phyloP scores from a whole-genome alignment of 345 rosid genomes.

The rapeseed (Brassica napus) region DNA sequence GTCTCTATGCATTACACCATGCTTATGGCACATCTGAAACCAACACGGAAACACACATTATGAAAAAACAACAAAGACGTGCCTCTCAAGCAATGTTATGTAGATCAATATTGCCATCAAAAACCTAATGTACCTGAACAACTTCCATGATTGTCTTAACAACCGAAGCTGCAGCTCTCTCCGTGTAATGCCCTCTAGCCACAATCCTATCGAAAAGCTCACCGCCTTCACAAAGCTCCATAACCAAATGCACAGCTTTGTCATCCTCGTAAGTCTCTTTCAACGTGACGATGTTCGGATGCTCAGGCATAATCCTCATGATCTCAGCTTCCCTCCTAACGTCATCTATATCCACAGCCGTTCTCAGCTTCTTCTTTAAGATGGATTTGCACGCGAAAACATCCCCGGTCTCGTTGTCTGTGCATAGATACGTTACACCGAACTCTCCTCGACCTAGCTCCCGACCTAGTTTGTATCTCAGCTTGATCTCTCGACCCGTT shows the following conservation, averaged over 20 bases:
- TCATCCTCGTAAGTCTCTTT: slow-evolving; percentile 5
- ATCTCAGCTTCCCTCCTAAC: slow-evolving; percentile 1
- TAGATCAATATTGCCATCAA: not conserved
- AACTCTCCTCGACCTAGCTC: slow-evolving; percentile 13
- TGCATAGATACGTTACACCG: slow-evolving; percentile 5
- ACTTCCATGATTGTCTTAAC: slow-evolving; percentile 7
- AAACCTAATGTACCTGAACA: not conserved
- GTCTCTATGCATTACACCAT: slow-evolving; percentile 94
- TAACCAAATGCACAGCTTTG: slow-evolving; percentile 6
- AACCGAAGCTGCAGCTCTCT: slow-evolving; percentile 5
- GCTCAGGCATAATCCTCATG: slow-evolving; percentile 1
- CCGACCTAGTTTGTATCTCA: not conserved
- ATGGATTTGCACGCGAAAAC: not conserved
- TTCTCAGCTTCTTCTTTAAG: slow-evolving; percentile 7
- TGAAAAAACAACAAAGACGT: not conserved
- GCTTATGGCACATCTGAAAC: slow-evolving; percentile 78
- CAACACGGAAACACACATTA: not conserved
- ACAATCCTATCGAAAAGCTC: slow-evolving; percentile 6
- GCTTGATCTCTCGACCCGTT: slow-evolving; percentile 11
- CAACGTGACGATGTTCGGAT: slow-evolving; percentile 3
- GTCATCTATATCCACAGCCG: not conserved
- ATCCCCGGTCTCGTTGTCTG: slow-evolving; percentile 2
- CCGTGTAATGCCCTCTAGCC: slow-evolving; percentile 6
- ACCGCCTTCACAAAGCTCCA: slow-evolving; percentile 7
- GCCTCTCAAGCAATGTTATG: slow-evolving; percentile 11